A percentile compares a stretch with the other conserved stretches of the same genome.
Evolutionary conservation across 768 basidiomycete species (phyloP).

Genomic region (Macrolepiota dolichaula): DNA sequence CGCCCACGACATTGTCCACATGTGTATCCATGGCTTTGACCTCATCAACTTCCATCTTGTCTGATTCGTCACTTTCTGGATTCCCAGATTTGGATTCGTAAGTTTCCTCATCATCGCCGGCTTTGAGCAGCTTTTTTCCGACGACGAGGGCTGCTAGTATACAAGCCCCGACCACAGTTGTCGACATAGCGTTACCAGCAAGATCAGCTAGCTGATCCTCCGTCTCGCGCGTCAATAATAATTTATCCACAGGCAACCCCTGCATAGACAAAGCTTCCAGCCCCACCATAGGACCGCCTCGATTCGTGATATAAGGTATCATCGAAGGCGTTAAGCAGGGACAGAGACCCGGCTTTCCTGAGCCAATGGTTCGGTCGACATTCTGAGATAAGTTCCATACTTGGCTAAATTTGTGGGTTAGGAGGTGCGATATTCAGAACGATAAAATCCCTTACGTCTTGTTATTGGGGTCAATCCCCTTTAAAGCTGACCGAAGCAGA

Average conservation of each 20-base stretch:
- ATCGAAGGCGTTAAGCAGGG: constrained; percentile 94
- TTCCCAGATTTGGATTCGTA: constrained; percentile 58
- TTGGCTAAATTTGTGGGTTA: constrained; percentile 40
- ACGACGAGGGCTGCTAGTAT: constrained; percentile 79
- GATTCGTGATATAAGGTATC: constrained; percentile 95
- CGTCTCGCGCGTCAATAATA: constrained; percentile 87
- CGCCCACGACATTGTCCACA: constrained; percentile 24
- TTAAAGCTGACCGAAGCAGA: constrained; percentile 73
- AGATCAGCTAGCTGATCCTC: constrained; percentile 93
- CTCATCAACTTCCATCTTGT: constrained; percentile 19
- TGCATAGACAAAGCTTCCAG: constrained; percentile 92
- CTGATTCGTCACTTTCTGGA: constrained; percentile 30
- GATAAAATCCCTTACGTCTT: constrained; percentile 66
- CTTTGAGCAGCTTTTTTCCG: constrained; percentile 62
- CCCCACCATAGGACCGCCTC: constrained; percentile 94
- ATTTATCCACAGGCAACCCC: constrained; percentile 88
- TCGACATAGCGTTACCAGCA: constrained; percentile 97
- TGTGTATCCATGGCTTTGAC: constrained; percentile 46
- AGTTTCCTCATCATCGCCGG: constrained; percentile 58
- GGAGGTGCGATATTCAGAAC: constrained; percentile 2
- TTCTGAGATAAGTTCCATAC: constrained; percentile 98
- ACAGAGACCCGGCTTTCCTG: constrained; percentile 78
- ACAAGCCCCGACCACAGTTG: constrained; percentile 90
- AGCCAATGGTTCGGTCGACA: constrained; percentile 87
- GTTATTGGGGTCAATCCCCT: constrained; percentile 81